Evolutionary conservation across 257 asterid genomes (phyloP).

Genomic region (Solanum corneliomulleri): DNA sequence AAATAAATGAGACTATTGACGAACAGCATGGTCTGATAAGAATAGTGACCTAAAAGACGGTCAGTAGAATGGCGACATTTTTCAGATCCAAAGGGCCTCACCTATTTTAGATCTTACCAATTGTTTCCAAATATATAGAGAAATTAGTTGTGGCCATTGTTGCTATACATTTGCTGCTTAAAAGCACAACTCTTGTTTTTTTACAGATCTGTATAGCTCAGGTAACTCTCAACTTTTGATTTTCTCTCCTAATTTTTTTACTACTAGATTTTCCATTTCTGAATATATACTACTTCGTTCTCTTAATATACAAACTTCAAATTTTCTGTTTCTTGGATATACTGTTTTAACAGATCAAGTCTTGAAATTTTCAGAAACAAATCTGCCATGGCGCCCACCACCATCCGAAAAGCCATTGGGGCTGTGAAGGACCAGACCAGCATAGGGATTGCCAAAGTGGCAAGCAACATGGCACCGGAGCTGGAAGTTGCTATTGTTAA

Average conservation of each 20-base stretch:
- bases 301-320: not conserved
- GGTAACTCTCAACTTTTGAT: not conserved
- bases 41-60: not conserved
- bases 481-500: constrained; percentile 51
- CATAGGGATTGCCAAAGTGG: constrained; percentile 53
- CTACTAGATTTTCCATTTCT: not conserved
- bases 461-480: constrained; percentile 58
- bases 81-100: constrained; percentile 25
- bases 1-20: not conserved
- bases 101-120: not conserved
- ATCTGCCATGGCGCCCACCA: constrained; percentile 39
- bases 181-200: not conserved
- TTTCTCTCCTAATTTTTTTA: not conserved
- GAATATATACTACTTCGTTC: not conserved
- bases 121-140: constrained; percentile 22
- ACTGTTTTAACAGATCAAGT: not conserved
- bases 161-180: not conserved
- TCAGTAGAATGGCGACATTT: not conserved
- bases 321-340: not conserved
- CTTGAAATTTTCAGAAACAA: not conserved
- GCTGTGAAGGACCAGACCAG: constrained; percentile 67
- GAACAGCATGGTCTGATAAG: not conserved
- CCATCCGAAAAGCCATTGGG: constrained; percentile 55
- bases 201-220: not conserved
- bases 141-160: not conserved